A percentile compares a stretch with the other conserved stretches of the same genome.
phyloP scores from a whole-genome alignment of 495 filamentous ascomycete genomes.

The Xanthoparmelia taractica region DNA sequence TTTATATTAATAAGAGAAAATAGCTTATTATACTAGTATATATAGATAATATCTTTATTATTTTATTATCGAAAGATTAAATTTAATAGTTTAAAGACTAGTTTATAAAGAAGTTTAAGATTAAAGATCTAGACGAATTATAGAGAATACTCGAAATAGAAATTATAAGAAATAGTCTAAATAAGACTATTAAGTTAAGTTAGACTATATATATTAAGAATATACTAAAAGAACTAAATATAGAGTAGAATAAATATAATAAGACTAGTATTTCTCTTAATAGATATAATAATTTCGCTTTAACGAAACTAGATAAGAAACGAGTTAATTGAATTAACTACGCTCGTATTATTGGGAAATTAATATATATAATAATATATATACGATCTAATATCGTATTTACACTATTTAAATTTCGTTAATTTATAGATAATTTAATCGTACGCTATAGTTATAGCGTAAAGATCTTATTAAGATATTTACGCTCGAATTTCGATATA shows the following conservation, averaged over 20 bases:
- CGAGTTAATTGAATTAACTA: too few relatives aligned
- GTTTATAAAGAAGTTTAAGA: slow-evolving; percentile 6
- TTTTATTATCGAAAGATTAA: too few relatives aligned
- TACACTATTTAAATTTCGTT: slow-evolving; percentile 21
- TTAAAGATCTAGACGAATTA: slow-evolving; percentile 18
- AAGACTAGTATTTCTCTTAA: too few relatives aligned
- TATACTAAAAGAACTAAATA: not conserved
- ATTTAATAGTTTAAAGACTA: slow-evolving; percentile 6
- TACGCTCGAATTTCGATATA: too few relatives aligned
- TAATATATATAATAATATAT: slow-evolving; percentile 28
- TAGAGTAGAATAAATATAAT: not conserved
- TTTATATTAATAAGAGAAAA: too few relatives aligned
- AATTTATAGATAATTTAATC: slow-evolving; percentile 22
- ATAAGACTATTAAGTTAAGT: not conserved
- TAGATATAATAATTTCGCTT: too few relatives aligned
- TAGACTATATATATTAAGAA: not conserved
- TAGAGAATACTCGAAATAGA: slow-evolving; percentile 15
- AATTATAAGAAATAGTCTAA: slow-evolving; percentile 4
- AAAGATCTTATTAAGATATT: not conserved
- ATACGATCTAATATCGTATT: slow-evolving; percentile 27
- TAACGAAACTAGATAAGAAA: too few relatives aligned
- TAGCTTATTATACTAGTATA: too few relatives aligned
- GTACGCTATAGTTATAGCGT: slow-evolving; percentile 14
- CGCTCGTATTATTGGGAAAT: slow-evolving; percentile 23
- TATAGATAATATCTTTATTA: too few relatives aligned